Base-by-base conservation (phyloP, 805 yeast species). In the Ogataea zsoltii region DNA sequence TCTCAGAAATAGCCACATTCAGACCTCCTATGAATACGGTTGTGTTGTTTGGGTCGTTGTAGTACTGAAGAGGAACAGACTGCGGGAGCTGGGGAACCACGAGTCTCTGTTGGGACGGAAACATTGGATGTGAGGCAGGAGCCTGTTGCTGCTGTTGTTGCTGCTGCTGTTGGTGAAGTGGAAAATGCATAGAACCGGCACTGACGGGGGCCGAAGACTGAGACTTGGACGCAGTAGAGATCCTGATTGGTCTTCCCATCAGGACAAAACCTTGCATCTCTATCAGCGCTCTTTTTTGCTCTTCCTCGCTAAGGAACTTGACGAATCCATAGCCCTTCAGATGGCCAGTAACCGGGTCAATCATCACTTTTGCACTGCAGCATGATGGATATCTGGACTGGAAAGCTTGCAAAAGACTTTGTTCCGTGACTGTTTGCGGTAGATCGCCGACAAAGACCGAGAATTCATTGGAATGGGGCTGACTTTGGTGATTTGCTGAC, bases 321-420 rank as follows among this genome's bases (percentile, higher is more conserved):
- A 89, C 88, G 69, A 91, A 91, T 2, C 97, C 97, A 65, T 85
- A 90, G 11, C 96, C 96, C 59, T 87, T 82, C 6, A 92, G 79
- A 39, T 74, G 74, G 25, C 84, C 83, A 1, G 96, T 82, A 11
- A 66, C 61, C 31, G 80, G 82, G 63, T 90, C 96, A 39, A 77
- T 64, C 82, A 90, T 88, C 50, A 90, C 79, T 58, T 85, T 88
- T 6, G 83, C 94, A 54, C 84, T 82, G 42, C 81, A 75, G 43
- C 88, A 80, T 6, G 91, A 85, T 1, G 91, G 83, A 60, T 79
- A 90, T 48, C 80, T 77, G 4, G 79, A 66, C 49, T 79, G 82
- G 67, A 91, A 90, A 34, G 79, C 71, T 41, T 84, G 85, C 46
- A 77, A 76, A 18, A 90, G 69, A 32, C 74, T 70, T 13, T 75